Evolutionary conservation across 1,139 yeast genomes (phyloP), one percentile per base, ranked within the genome.

Genomic region (Lodderomyces elongisporus): DNA sequence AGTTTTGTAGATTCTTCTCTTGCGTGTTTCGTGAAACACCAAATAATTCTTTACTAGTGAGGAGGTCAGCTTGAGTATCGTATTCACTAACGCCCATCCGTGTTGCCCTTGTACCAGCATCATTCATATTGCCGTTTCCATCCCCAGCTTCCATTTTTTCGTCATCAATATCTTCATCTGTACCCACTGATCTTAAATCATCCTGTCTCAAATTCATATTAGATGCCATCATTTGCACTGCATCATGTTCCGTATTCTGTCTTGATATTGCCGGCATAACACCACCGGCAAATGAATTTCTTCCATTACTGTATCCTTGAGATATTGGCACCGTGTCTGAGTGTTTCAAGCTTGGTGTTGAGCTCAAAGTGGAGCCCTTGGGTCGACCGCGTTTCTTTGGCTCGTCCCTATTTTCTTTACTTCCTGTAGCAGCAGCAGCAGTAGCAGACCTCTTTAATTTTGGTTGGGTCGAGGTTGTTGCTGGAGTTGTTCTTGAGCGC

Each of bases 351-450:
- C 45, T 41, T 2, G 68, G 67, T 21, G 54, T 51, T 3, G 44
- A 44, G 20, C 52, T 45, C 15, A 63, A 43, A 6, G 58, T 47
- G 5, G 37, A 30, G 5, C 77, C 50, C 48, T 62, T 68, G 3
- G 78, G 76, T 33, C 77, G 49, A 7, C 76, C 77, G 40, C 77
- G 51, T 42, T 67, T 70, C 38, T 55, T 59, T 6, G 64, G 63
- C 31, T 58, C 65, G n/a, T 46, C 52, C 7, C 10, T 10, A 7
- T 8, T 7, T 10, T 8, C 9, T 4, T 54, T 46, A 25, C 44
- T 45, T 31, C 51, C 44, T 21, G 51, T 43, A 8, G 51, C 46
- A 14, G 48, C 32, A 15, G 38, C 42, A 2, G 51, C 35, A 8
- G 46, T 36, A n/a, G 20, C 34, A 20, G 33, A 16, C 12, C 21